Evolutionary conservation across 1,284 basidiomycete species (phyloP).

Genomic region (Lentinus polychrous): DNA sequence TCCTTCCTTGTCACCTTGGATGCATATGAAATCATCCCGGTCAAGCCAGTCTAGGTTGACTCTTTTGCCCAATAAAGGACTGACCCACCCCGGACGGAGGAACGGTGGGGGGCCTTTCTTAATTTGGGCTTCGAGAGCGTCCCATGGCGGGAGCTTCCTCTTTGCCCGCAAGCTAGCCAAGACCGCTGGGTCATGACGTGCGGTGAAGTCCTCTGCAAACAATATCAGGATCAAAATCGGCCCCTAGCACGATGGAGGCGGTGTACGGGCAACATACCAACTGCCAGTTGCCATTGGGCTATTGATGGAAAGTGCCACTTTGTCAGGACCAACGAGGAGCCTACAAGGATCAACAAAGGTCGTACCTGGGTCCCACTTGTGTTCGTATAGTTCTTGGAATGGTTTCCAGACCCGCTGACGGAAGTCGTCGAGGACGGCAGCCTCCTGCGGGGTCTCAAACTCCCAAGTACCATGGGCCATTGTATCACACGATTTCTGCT

Average conservation of each 20-base stretch:
- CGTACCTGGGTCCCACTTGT: constrained; percentile 25
- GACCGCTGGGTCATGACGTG: constrained; percentile 19
- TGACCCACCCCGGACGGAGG: constrained; percentile 26
- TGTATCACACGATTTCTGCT: too few relatives aligned
- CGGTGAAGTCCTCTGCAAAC: constrained; percentile 18
- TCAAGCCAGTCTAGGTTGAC: constrained; percentile 26
- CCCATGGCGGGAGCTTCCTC: constrained; percentile 25
- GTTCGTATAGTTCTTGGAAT: constrained; percentile 26
- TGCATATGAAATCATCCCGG: constrained; percentile 20
- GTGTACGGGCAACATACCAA: constrained; percentile 14
- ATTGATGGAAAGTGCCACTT: constrained; percentile 3
- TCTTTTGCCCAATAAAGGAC: constrained; percentile 22
- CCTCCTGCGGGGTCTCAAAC: constrained; percentile 20
- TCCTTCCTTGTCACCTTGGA: constrained; percentile 22
- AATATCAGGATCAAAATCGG: constrained; percentile 4
- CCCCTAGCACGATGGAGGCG: constrained; percentile 2
- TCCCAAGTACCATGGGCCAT: background rate
- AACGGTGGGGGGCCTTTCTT: constrained; percentile 26
- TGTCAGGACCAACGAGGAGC: background rate
- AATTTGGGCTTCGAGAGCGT: constrained; percentile 23
- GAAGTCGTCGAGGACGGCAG: constrained; percentile 23
- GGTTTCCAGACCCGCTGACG: constrained; percentile 22
- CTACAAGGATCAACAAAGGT: background rate
- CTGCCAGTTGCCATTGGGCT: constrained; percentile 24
- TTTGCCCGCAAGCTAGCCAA: constrained; percentile 21